Conservation (phyloP, 345 rosid species). For the Dovyalis caffra region DNA sequence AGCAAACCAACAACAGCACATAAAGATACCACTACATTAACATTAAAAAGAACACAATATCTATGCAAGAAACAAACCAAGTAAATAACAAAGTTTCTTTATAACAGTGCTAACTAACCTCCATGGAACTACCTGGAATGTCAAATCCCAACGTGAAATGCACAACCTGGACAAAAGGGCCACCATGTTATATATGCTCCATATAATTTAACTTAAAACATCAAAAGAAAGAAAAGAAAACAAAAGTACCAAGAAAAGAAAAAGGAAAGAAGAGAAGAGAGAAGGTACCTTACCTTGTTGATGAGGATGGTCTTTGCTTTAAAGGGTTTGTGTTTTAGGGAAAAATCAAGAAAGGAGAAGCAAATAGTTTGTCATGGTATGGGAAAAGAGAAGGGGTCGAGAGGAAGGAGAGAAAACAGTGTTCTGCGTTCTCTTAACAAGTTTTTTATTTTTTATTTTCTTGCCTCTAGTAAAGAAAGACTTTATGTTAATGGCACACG, state of each 20-base stretch:
- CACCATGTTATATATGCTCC: constrained; percentile 28
- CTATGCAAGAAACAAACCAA: constrained; percentile 16
- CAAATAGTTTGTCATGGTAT: not conserved
- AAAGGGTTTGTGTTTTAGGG: not conserved
- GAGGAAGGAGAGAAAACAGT: not conserved
- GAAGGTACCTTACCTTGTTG: constrained; percentile 18
- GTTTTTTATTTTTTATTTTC: not conserved
- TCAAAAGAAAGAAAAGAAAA: not conserved
- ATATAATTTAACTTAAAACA: not conserved
- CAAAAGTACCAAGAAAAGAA: constrained; percentile 4
- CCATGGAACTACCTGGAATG: constrained; percentile 31
- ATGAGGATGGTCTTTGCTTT: constrained; percentile 7
- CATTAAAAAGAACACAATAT: constrained; percentile 1
- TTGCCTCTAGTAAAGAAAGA: not conserved
- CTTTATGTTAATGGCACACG: not conserved
- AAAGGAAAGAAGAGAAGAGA: constrained; percentile 3
- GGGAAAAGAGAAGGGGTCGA: not conserved
- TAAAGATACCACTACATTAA: constrained; percentile 25
- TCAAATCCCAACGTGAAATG: constrained; percentile 36
- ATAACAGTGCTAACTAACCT: constrained; percentile 21
- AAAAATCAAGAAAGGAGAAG: constrained; percentile 2
- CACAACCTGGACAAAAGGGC: constrained; percentile 36
- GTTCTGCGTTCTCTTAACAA: constrained; percentile 1
- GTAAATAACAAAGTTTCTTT: not conserved
- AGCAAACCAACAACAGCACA: constrained; percentile 17